Base-by-base conservation (phyloP, 2,329 filamentous ascomycete genomes). In the Pyrenophora seminiperda region DNA sequence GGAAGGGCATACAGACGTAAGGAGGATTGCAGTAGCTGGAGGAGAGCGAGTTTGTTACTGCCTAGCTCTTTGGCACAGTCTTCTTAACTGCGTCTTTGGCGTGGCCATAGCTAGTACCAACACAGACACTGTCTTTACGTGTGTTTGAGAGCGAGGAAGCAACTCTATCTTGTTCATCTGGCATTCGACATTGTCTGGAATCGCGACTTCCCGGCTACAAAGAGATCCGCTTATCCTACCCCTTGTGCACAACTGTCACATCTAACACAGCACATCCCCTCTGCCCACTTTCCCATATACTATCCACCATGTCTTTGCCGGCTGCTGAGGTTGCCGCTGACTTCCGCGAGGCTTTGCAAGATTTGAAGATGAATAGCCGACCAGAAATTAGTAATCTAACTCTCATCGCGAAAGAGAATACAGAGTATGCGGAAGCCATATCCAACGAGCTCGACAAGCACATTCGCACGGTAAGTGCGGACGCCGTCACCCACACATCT, bases 361-460 rank as follows among this genome's bases (percentile, higher is more conserved):
- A 97, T 75, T 81, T 99, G 67, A 90, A 89, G 60, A 83, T 87
- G 71, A 97, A 97, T 77, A 90, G 91, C 76, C 88, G 91, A 70
- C 91, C 91, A 75, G 93, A 97, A 76, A 99, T 99, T 74, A 93
- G 89, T 81, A 97, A 95, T 76, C 77, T 99, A 76, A 99, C 94
- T 56, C 86, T 96, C 73, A 97, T 99, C 76, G 94, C 94, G 53
- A 91, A 95, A 74, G 94, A 99, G 75, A 96, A 96, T 68, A 97
- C 92, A 60, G 91, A 96, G 75, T 89, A 97, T 79, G 94, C 94
- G 29, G 85, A 95, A 73, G 90, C 89, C 59, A 97, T 99, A 66
- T 92, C 94, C 14, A 86, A 90, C 67, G 90, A 90, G 40, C 78
- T 99, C 63, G 90, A 96, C 73, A 89, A 92, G 59, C 94, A 99